Conservation (phyloP, 176 grass and related monocot species). For the Oryza meridionalis region DNA sequence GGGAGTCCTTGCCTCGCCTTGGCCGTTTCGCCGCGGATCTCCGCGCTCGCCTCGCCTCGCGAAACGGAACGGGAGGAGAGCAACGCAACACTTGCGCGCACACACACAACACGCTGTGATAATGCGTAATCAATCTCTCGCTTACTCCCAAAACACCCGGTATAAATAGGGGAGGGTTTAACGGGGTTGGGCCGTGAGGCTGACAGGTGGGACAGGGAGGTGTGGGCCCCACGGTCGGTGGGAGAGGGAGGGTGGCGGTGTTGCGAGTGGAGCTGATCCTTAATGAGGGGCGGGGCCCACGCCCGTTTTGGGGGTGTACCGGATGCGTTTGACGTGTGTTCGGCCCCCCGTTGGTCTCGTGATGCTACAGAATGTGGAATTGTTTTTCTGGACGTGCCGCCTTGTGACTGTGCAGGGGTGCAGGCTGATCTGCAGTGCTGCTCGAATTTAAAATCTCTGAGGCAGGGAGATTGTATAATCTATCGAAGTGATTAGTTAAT, state of each 20-base stretch:
- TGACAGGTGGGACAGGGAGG: neutral
- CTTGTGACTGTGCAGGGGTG: neutral
- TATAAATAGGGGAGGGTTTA: constrained; percentile 38
- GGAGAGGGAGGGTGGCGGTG: neutral
- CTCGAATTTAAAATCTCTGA: neutral
- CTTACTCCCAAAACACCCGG: neutral
- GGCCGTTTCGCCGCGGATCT: constrained; percentile 38
- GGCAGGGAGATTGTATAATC: neutral
- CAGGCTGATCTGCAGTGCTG: neutral
- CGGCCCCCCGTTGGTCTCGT: constrained; percentile 18
- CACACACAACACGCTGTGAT: neutral
- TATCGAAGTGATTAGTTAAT: constrained; percentile 21
- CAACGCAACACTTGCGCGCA: too few species aligned
- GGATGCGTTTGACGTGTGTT: constrained; percentile 34
- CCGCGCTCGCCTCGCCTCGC: constrained; percentile 21
- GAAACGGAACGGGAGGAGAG: constrained; percentile 36
- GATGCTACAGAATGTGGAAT: constrained; percentile 40
- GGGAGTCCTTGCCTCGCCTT: neutral
- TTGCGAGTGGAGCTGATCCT: constrained; percentile 31
- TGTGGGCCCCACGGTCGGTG: constrained; percentile 5
- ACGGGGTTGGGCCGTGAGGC: neutral
- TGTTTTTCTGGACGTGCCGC: constrained; percentile 12
- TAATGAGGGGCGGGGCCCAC: constrained; percentile 13
- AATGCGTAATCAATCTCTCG: neutral
- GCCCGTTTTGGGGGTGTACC: constrained; percentile 39